A percentile compares a stretch with the other conserved stretches of the same genome.
phyloP scores from a whole-genome alignment of 352 stramenopile genomes.

The Bremia lactucae region DNA sequence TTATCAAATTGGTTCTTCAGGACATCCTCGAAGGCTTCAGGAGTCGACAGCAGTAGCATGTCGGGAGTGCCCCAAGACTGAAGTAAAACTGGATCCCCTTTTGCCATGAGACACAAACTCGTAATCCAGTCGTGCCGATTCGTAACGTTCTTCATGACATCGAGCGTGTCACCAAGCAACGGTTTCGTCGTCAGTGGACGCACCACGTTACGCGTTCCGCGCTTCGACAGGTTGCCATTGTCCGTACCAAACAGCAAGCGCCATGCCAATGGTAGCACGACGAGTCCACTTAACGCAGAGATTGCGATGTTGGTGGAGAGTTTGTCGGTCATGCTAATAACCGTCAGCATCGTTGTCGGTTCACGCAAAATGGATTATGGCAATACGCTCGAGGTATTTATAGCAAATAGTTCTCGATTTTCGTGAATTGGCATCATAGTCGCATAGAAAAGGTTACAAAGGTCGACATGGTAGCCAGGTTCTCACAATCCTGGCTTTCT shows the following conservation, averaged over 20 bases:
- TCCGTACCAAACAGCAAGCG: conserved; percentile 3
- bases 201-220: conserved; percentile 6
- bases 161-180: conserved; percentile 28
- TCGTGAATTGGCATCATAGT: too few species aligned
- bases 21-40: conserved; percentile 36
- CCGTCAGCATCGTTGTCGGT: conserved; percentile 19
- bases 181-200: conserved; percentile 16
- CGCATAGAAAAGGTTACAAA: too few species aligned
- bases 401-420: too few species aligned
- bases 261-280: conserved; percentile 12
- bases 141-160: conserved; percentile 18
- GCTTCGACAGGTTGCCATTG: conserved; percentile 5
- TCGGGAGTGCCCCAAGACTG: conserved; percentile 21
- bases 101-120: conserved; percentile 17
- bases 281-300: conserved; percentile 7
- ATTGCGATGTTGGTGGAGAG: conserved; percentile 10
- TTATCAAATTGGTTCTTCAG: conserved; percentile 57
- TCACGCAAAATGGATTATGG: too few species aligned
- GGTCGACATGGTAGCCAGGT: too few species aligned
- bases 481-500: too few species aligned
- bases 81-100: conserved; percentile 26
- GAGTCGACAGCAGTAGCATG: conserved; percentile 28
- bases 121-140: conserved; percentile 38
- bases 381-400: too few species aligned
- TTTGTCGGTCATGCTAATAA: conserved; percentile 11